A percentile compares a stretch with the other conserved stretches of the same genome.
phyloP scores from a whole-genome alignment of 805 yeast species.

The Lachancea kluyveri region DNA sequence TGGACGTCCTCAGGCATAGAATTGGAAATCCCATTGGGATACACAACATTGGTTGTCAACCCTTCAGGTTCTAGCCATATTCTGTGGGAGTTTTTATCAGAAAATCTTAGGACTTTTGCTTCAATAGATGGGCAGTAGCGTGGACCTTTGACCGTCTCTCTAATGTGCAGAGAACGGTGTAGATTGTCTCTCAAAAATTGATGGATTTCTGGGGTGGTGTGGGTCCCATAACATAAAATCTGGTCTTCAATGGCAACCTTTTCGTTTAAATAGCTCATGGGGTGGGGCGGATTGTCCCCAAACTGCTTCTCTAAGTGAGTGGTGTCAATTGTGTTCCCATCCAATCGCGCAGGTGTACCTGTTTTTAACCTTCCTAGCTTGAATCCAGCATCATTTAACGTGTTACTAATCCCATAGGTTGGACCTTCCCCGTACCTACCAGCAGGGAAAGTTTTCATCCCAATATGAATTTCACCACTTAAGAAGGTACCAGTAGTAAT shows the following conservation, averaged over 20 bases:
- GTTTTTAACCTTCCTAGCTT: conserved; percentile 86
- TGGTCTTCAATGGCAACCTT: conserved; percentile 55
- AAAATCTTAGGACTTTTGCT: conserved; percentile 74
- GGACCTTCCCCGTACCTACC: conserved; percentile 94
- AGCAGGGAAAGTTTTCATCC: conserved; percentile 71
- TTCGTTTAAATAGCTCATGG: conserved; percentile 83
- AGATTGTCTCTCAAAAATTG: conserved; percentile 61
- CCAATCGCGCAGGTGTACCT: conserved; percentile 93
- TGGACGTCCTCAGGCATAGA: conserved; percentile 97
- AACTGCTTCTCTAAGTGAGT: conserved; percentile 55
- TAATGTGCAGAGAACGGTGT: conserved; percentile 79
- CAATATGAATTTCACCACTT: conserved; percentile 92
- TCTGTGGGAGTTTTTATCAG: conserved; percentile 68
- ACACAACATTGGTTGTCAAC: conserved; percentile 73
- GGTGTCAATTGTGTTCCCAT: conserved; percentile 66
- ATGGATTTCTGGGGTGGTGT: conserved; percentile 73
- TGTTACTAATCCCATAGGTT: conserved; percentile 79
- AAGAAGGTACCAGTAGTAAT: conserved; percentile 95
- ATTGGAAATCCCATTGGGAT: conserved; percentile 94
- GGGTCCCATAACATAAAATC: conserved; percentile 67
- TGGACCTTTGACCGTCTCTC: conserved; percentile 94
- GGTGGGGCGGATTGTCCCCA: conserved; percentile 80
- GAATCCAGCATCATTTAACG: conserved; percentile 73
- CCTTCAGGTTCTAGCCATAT: conserved; percentile 99
- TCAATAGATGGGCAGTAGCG: conserved; percentile 97